Percentiles rank a stretch among this genome's conserved stretches.
Evolutionary conservation across 2,329 filamentous ascomycete species (phyloP).

Genomic region (Scorias spongiosa): DNA sequence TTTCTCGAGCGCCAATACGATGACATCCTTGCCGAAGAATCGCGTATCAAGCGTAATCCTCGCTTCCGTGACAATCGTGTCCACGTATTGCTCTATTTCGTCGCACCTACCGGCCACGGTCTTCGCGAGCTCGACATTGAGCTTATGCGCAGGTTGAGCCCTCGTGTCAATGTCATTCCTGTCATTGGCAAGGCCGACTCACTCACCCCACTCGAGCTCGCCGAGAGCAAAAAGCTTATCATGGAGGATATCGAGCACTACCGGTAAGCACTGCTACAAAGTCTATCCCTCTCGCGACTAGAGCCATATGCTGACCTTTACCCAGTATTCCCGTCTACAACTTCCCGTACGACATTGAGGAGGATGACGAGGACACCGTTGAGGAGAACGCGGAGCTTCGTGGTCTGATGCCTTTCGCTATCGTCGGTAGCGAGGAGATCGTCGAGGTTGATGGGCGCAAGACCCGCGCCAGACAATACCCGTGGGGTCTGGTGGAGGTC

Average conservation of each 20-base stretch:
- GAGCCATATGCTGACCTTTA: neutral
- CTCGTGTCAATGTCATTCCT: constrained; percentile 95
- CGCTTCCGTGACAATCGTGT: constrained; percentile 98
- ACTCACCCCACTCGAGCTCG: constrained; percentile 86
- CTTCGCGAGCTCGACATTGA: constrained; percentile 98
- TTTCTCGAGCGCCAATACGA: constrained; percentile 99
- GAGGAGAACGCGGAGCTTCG: constrained; percentile 97
- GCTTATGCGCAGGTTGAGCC: constrained; percentile 97
- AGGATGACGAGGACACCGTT: constrained; percentile 97
- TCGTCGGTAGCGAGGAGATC: constrained; percentile 91
- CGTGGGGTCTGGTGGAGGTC: constrained; percentile 97
- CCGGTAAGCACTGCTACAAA: constrained; percentile 20
- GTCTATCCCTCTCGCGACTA: neutral
- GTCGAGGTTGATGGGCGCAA: constrained; percentile 86
- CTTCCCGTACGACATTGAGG: constrained; percentile 99
- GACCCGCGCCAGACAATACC: constrained; percentile 91
- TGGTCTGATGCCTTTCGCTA: constrained; percentile 96
- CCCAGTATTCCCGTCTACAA: constrained; percentile 89
- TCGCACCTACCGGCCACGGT: constrained; percentile 69
- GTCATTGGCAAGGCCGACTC: constrained; percentile 98
- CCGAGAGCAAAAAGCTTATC: constrained; percentile 98
- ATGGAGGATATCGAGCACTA: constrained; percentile 99
- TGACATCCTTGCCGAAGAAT: constrained; percentile 97
- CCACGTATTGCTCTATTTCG: constrained; percentile 96
- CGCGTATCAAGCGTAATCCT: constrained; percentile 99